These are phyloP conservation scores for Calycina herbarum DNA, from an alignment of 2,329 filamentous ascomycete species.

Conservation along the genomic window DNA sequence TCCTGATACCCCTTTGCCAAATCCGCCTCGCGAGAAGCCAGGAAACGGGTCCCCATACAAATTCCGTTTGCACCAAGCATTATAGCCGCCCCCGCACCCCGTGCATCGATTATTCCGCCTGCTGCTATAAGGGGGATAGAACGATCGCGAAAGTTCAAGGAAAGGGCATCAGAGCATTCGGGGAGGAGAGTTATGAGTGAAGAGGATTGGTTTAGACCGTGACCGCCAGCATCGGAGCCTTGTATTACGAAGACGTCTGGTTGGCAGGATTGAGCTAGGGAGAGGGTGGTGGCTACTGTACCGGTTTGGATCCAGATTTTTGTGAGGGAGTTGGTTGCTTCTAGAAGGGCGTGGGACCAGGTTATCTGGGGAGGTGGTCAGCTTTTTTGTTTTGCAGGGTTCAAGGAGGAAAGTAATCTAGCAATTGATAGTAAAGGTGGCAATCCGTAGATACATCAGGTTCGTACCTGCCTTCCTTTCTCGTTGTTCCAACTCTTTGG, in stretches of 20 bases:
- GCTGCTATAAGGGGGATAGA: slow-evolving; percentile 31
- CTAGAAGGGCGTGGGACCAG: slow-evolving; percentile 17
- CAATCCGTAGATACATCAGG: too few species aligned
- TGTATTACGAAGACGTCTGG: slow-evolving; percentile 37
- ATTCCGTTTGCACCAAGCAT: slow-evolving; percentile 41
- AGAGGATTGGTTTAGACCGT: slow-evolving; percentile 30
- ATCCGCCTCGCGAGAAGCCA: slow-evolving; percentile 46
- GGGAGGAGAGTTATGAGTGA: slow-evolving; percentile 34
- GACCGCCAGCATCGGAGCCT: slow-evolving; percentile 37
- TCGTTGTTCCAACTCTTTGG: too few species aligned
- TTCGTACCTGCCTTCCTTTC: too few species aligned
- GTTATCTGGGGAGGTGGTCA: not conserved
- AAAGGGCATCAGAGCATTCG: slow-evolving; percentile 28
- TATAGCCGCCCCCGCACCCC: slow-evolving; percentile 36
- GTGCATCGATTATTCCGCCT: slow-evolving; percentile 38
- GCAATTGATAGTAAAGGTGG: too few species aligned
- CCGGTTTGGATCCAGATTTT: slow-evolving; percentile 35
- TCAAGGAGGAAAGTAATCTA: too few species aligned
- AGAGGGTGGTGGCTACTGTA: slow-evolving; percentile 25
- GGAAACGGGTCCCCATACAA: slow-evolving; percentile 49
- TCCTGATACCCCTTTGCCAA: slow-evolving; percentile 46
- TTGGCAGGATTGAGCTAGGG: slow-evolving; percentile 17
- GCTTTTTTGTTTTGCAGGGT: too few species aligned
- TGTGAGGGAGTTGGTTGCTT: slow-evolving; percentile 12
- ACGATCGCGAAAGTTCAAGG: too few species aligned